Base-by-base conservation (phyloP, 495 filamentous ascomycete genomes). In the Neurospora terricola region DNA sequence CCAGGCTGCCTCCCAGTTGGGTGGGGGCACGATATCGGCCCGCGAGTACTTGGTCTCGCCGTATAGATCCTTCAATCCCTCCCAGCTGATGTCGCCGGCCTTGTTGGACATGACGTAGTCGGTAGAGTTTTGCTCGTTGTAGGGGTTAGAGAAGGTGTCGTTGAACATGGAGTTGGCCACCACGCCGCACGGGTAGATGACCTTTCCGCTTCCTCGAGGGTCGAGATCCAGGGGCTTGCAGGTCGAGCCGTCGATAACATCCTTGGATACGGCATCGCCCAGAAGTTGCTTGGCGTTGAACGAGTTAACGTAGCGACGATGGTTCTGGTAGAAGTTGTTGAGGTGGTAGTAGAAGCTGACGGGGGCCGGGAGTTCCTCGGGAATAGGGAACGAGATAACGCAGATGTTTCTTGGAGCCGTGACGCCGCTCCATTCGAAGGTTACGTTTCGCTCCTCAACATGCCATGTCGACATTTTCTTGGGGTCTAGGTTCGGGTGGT, bases 271-370 rank as follows among this genome's bases (percentile, higher is more conserved):
- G 12, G 88, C 88, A 10, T 91, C 85, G 70, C 94, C 96, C 69
- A 90, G 87, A 38, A 99, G 83, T 81, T 99, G 96, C 75, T 92
- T 86, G 71, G 89, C 86, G 77, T 94, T 91, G 73, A 97, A 88
- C 2, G 94, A 97, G 76, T 92, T 90, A 48, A 97, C 95, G 75
- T 99, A 99, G 81, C 95, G 91, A 72, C 96, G 91, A 79, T 99
- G 96, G 81, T 99, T 99, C 80, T 99, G 96, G 84, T 98, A 99
- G 85, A 99, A 99, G 82, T 99, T 97, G 54, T 93, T 94, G 48
- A 99, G 89, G 71, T 91, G 91, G 82, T 99, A 99, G 83, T 97
- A 98, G 80, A 97, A 87, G 75, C 92, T 87, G 36, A 98, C 90
- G 5, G 94, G 94, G 0, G 95, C 88, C 11, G 86, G 84, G 76